Base-by-base conservation (phyloP, 2,329 filamentous ascomycete genomes). In the Geosmithia flava region DNA sequence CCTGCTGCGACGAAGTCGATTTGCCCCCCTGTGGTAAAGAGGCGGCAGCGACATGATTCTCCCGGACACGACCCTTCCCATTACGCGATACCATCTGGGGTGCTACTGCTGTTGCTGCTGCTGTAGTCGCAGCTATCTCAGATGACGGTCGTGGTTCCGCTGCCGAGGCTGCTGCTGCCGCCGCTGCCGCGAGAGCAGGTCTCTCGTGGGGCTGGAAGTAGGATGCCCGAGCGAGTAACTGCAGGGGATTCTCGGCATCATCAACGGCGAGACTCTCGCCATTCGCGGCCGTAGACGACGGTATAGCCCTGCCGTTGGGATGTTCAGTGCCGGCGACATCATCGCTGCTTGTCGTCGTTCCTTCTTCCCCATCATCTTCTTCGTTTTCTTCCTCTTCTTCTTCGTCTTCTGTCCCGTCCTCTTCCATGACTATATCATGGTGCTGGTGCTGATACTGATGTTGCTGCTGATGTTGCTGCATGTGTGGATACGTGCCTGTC, bases 231-330 rank as follows among this genome's bases (percentile, higher is more conserved):
- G 84, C 84, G 33, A 88, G 76, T 16, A 87, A 66, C 59, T 88
- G 83, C 5, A 87, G 66, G 0, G 83, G 83, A 51, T 87, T 88
- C 57, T 88, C 83, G 3, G 83, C 83, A 59, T 86, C 84, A 54
- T 87, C 83, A 23, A 85, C 67, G 13, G 79, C 73, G 30, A 84
- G 70, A 45, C 68, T 74, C 48, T 80, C 76, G 39, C 74, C 69
- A 1, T 57, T 58, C 10, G 54, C 53, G 30, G 58, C 61, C 0
- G 56, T 55, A 3, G 62, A 56, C 3, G 59, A 56, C 1, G 60
- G 53, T 52, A 58, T 56, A 3, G 53, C 52, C 11, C 54, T 53
- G 2, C 47, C 23, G 23, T 27, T 8, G 8, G 23, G 23, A 5
- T 27, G 46, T 3, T 58, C 55, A 53, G 55, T 4, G 33, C 33